Evolutionary conservation across 106 monocot genomes (phyloP), one percentile per base, ranked within the genome.

Genomic region (Alisma plantagoaquatica): DNA sequence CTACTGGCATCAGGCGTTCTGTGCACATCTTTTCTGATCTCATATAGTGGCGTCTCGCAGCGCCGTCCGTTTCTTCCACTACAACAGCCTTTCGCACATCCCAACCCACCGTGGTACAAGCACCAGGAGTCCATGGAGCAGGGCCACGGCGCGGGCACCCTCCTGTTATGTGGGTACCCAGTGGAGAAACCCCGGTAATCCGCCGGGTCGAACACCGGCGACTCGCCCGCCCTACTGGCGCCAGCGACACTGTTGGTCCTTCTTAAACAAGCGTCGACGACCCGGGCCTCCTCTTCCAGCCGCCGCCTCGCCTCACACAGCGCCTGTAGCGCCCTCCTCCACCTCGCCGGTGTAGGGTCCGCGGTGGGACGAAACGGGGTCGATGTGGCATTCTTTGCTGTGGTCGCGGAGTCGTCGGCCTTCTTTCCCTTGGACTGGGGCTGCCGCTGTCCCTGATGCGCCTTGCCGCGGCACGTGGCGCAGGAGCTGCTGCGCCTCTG

Each of bases 181-280:
- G n/a, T n/a, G 0, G 75, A 73, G 45, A 62, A 79, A 5, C 19
- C 17, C 11, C 20, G 21, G 41, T 38, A 24, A 6, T 75, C 64
- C 5, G 57, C 66, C 0, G 91, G 91, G 53, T 92, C 71, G 35
- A 92, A 92, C 2, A 92, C 21, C 16, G 92, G 92, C 1, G 43
- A 78, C 8, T 56, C 80, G 0, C 4, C 38, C 25, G 30, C 31
- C 0, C 54, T 27, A 22, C 23, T 5, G 3, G 31, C 44, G 31
- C 19, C 28, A 12, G 65, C 68, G n/a, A n/a, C n/a, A n/a, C n/a
- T n/a, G n/a, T n/a, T n/a, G n/a, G n/a, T n/a, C 32, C 56, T 51
- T 51, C 66, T 29, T 25, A 82, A 51, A 31, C 76, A 92, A 18
- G 23, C 68, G 54, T 86, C 79, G 3, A 92, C 72, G n/a, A 86